Percentiles rank a stretch among this genome's conserved stretches.
Evolutionary conservation across 2,329 filamentous ascomycete genomes (phyloP).

Genomic region (Thyridium curvatum): DNA sequence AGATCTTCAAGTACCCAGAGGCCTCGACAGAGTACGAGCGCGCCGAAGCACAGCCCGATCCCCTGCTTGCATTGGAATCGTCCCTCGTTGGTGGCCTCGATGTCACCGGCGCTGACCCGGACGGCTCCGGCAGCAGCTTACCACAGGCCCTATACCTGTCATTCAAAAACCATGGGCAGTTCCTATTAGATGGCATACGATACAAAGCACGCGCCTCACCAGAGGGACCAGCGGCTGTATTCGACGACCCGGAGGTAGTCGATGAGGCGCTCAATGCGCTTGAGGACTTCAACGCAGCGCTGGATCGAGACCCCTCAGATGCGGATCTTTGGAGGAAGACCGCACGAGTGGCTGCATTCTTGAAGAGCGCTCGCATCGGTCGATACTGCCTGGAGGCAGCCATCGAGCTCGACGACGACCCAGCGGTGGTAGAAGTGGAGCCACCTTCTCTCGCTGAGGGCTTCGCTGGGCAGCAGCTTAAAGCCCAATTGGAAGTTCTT

Average conservation of each 20-base stretch:
- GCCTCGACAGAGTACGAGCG: slow-evolving; percentile 78
- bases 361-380: slow-evolving; percentile 50
- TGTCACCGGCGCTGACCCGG: slow-evolving; percentile 54
- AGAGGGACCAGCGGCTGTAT: slow-evolving; percentile 10
- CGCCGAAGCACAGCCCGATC: slow-evolving; percentile 50
- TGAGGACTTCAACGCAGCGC: slow-evolving; percentile 49
- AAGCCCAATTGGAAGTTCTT: slow-evolving; percentile 45
- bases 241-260: slow-evolving; percentile 29
- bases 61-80: slow-evolving; percentile 38
- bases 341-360: slow-evolving; percentile 50
- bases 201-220: slow-evolving; percentile 33
- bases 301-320: slow-evolving; percentile 61
- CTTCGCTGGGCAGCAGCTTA: slow-evolving; percentile 57
- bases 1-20: slow-evolving; percentile 90
- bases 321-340: slow-evolving; percentile 59
- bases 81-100: slow-evolving; percentile 45
- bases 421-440: slow-evolving; percentile 53
- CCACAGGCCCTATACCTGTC: slow-evolving; percentile 88
- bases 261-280: slow-evolving; percentile 39
- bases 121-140: slow-evolving; percentile 72
- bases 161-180: slow-evolving; percentile 94
- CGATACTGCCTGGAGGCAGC: slow-evolving; percentile 61
- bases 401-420: slow-evolving; percentile 62
- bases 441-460: slow-evolving; percentile 58
- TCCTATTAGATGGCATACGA: slow-evolving; percentile 70